phyloP scores from a whole-genome alignment of 176 grass and related monocot genomes.

The Aegilops umbellulata region DNA sequence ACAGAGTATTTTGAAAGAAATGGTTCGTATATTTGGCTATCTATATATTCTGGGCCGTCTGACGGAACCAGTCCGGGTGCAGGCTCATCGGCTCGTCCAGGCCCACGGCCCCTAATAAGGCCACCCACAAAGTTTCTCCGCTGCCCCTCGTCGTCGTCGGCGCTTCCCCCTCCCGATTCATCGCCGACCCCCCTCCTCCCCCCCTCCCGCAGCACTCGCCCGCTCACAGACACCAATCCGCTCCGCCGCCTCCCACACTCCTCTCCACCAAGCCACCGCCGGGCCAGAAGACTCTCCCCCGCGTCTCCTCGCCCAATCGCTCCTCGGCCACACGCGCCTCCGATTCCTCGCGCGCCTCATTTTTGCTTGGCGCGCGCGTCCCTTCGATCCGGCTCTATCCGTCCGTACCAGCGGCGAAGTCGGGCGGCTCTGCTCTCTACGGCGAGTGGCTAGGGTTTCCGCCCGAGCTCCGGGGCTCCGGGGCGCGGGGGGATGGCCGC shows the following conservation, averaged over 20 bases:
- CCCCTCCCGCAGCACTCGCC: not conserved
- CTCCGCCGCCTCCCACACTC: not conserved
- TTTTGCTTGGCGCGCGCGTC: not conserved
- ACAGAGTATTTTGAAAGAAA: no score
- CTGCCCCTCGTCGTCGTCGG: not conserved
- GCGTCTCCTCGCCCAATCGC: not conserved
- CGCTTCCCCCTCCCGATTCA: not conserved
- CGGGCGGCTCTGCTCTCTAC: not conserved
- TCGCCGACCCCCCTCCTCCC: not conserved
- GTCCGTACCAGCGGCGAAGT: not conserved
- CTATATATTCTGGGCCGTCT: not conserved
- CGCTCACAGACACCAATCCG: not conserved
- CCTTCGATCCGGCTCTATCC: not conserved
- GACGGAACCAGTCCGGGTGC: not conserved
- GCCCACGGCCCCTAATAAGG: not conserved
- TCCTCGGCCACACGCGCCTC: not conserved
- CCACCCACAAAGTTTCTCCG: not conserved
- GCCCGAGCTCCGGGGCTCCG: conserved; percentile 2
- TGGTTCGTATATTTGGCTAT: no score
- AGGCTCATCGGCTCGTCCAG: not conserved
- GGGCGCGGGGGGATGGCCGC: conserved; percentile 34
- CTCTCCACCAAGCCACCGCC: not conserved
- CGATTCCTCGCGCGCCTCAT: not conserved
- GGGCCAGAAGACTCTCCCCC: not conserved
- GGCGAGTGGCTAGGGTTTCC: not conserved